Evolutionary conservation across 352 stramenopile species (phyloP).

Genomic region (Pythium dissotocum): DNA sequence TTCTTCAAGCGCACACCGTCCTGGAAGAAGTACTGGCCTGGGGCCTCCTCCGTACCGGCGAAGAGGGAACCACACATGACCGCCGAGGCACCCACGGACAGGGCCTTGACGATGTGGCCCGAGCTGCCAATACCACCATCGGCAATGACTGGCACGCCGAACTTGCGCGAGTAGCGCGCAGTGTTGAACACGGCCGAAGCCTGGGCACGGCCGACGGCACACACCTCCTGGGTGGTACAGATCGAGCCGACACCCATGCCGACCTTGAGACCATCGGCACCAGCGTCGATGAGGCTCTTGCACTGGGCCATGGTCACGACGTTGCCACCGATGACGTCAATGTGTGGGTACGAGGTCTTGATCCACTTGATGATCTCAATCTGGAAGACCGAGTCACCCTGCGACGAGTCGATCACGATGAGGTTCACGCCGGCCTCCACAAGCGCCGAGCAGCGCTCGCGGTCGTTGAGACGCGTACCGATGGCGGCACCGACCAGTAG

Average conservation of each 20-base stretch:
- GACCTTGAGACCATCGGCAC: conserved; percentile 98
- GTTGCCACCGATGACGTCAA: conserved; percentile 99
- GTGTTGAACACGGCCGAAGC: conserved; percentile 99
- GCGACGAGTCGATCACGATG: conserved; percentile 99
- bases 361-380: conserved; percentile 93
- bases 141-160: conserved; percentile 98
- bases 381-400: conserved; percentile 97
- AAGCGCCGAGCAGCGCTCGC: conserved; percentile 89
- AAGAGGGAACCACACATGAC: conserved; percentile 99
- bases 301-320: conserved; percentile 98
- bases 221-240: conserved; percentile 99
- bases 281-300: conserved; percentile 98
- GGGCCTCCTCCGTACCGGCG: conserved; percentile 98
- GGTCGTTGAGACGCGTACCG: conserved; percentile 96
- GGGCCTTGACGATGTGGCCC: conserved; percentile 98
- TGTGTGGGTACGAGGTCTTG: conserved; percentile 93
- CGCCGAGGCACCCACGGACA: conserved; percentile 96
- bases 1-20: conserved; percentile 99
- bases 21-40: conserved; percentile 99
- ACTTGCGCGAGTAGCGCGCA: conserved; percentile 93
- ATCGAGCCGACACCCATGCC: conserved; percentile 99
- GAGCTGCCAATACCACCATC: conserved; percentile 98
- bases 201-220: conserved; percentile 97
- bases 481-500: conserved; percentile 98
- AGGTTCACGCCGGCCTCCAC: conserved; percentile 97